Percentiles rank a stretch among this genome's conserved stretches.
phyloP scores from a whole-genome alignment of 108 stramenopile species.

The Schizochytrium sp. region DNA sequence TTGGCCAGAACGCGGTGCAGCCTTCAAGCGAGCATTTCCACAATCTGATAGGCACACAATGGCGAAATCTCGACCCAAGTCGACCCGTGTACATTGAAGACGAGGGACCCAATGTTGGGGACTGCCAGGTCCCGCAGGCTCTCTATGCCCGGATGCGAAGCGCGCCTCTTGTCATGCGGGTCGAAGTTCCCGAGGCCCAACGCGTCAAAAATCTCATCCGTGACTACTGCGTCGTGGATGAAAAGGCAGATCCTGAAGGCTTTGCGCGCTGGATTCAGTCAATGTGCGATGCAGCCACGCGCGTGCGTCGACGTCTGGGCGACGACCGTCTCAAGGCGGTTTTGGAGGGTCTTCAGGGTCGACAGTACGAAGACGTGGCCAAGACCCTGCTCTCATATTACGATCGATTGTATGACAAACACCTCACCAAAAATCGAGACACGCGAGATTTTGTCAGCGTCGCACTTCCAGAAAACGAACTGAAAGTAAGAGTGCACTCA shows the following conservation, averaged over 20 bases:
- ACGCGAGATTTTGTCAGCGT: background rate
- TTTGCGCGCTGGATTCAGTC: background rate
- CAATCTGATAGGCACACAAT: background rate
- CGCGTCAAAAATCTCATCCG: background rate
- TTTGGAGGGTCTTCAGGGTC: background rate
- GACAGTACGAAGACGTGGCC: background rate
- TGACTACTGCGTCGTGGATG: background rate
- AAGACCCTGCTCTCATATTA: background rate
- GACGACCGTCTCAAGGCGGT: background rate
- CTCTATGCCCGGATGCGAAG: background rate
- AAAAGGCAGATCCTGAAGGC: background rate
- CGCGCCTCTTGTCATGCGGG: background rate
- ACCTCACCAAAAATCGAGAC: background rate
- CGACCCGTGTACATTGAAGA: slow-evolving; percentile 6
- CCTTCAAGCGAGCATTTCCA: background rate
- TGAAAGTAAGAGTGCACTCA: background rate
- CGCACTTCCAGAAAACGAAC: background rate
- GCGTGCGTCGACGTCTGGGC: background rate
- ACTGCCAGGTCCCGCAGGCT: background rate
- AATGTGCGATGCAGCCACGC: background rate
- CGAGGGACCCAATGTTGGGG: background rate
- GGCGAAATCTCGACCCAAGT: background rate
- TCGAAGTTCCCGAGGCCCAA: background rate
- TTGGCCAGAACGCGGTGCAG: background rate
- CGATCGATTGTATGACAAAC: background rate